These are phyloP conservation scores for Calonectria hongkongensis DNA, from an alignment of 2,329 filamentous ascomycete species.

Conservation along the genomic window DNA sequence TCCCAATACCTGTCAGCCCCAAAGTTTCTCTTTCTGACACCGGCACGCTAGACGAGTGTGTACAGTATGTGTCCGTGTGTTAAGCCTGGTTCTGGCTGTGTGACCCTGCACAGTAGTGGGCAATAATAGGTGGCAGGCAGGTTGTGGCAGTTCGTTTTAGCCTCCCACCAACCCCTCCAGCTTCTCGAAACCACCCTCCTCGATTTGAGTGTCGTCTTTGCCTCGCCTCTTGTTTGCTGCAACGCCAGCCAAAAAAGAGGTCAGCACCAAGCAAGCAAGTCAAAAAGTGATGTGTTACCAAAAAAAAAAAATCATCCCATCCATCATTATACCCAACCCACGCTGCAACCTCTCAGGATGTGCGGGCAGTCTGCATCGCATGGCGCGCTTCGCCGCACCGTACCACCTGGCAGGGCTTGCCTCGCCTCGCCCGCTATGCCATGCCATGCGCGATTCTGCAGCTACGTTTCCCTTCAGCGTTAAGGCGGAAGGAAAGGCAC, in stretches of 20 bases:
- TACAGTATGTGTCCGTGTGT: slow-evolving; percentile 7
- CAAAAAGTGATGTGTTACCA: slow-evolving; percentile 24
- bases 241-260: not conserved
- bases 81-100: slow-evolving; percentile 9
- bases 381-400: slow-evolving; percentile 35
- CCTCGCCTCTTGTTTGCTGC: slow-evolving; percentile 10
- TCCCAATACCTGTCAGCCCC: slow-evolving; percentile 25
- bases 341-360: slow-evolving; percentile 34
- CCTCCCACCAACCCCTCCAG: slow-evolving; percentile 33
- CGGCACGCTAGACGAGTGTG: slow-evolving; percentile 10
- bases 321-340: slow-evolving; percentile 41
- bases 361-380: slow-evolving; percentile 29
- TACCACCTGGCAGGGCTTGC: slow-evolving; percentile 22
- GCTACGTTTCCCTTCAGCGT: slow-evolving; percentile 24
- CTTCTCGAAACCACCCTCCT: slow-evolving; percentile 21
- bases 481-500: slow-evolving; percentile 24
- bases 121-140: slow-evolving; percentile 24
- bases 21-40: slow-evolving; percentile 33
- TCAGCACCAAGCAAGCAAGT: slow-evolving; percentile 15
- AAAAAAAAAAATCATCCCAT: slow-evolving; percentile 30
- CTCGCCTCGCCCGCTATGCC: slow-evolving; percentile 7
- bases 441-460: slow-evolving; percentile 27
- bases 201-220: too few species aligned
- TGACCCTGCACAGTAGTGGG: slow-evolving; percentile 23
- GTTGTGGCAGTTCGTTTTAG: slow-evolving; percentile 7